Conservation (phyloP, 169 alveolate genomes). For the Neospora caninum region DNA sequence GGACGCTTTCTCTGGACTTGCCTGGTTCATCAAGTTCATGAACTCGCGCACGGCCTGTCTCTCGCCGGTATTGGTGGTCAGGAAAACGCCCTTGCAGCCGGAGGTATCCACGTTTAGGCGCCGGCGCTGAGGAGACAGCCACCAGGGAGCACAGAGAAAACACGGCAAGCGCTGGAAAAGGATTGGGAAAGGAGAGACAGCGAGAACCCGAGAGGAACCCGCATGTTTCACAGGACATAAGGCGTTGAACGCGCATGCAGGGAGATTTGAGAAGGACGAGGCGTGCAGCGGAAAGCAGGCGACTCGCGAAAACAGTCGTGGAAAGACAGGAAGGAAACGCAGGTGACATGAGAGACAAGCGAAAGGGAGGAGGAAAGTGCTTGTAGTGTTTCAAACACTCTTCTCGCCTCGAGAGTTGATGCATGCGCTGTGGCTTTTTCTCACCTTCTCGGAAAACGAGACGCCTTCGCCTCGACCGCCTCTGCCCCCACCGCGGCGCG, state of each 20-base stretch:
- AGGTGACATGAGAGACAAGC: neutral
- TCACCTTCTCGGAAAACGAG: constrained; percentile 26
- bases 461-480: neutral
- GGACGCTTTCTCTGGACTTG: neutral
- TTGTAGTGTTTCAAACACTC: too few relatives aligned
- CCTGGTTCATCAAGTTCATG: constrained; percentile 14
- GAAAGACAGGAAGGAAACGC: neutral
- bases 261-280: too few relatives aligned
- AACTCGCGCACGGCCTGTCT: constrained; percentile 1
- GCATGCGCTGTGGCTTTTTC: neutral
- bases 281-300: too few relatives aligned
- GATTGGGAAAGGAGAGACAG: too few relatives aligned
- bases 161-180: too few relatives aligned
- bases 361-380: neutral
- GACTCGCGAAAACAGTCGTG: too few relatives aligned
- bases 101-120: neutral
- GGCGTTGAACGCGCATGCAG: too few relatives aligned
- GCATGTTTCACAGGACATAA: too few relatives aligned
- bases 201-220: too few relatives aligned
- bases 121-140: neutral
- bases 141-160: too few relatives aligned
- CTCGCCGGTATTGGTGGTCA: neutral
- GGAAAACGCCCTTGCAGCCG: neutral
- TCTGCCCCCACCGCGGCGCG: neutral
- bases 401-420: neutral